Evolutionary conservation across 352 stramenopile genomes (phyloP).

Genomic region (Phytopythium kandeliae): DNA sequence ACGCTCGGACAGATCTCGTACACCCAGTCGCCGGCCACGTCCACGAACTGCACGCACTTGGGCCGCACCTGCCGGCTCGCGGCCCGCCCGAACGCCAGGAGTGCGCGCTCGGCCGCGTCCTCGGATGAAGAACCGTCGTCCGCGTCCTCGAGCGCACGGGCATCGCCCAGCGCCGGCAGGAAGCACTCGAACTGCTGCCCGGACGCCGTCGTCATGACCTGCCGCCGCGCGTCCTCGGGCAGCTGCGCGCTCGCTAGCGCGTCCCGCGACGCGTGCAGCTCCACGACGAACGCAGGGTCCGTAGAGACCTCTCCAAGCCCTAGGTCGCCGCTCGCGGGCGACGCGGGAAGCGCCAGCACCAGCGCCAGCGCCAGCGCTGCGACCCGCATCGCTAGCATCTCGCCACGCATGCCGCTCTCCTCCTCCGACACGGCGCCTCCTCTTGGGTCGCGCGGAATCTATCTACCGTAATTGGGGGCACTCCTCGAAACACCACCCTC

Average conservation of each 20-base stretch:
- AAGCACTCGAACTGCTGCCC: slow-evolving; percentile 74
- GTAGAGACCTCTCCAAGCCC: slow-evolving; percentile 1
- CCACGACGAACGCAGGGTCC: slow-evolving; percentile 61
- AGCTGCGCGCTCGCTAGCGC: slow-evolving; percentile 16
- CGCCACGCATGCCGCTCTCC: neutral
- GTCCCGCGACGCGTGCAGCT: slow-evolving; percentile 48
- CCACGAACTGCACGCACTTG: slow-evolving; percentile 59
- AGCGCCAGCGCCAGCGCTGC: neutral
- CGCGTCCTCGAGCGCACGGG: neutral
- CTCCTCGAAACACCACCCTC: too few species aligned
- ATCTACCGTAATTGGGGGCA: too few species aligned
- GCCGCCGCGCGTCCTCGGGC: slow-evolving; percentile 19
- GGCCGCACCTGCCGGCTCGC: slow-evolving; percentile 50
- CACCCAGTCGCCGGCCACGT: slow-evolving; percentile 39
- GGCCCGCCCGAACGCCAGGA: slow-evolving; percentile 47
- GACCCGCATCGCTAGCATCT: neutral
- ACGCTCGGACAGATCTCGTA: slow-evolving; percentile 64
- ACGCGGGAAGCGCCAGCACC: neutral
- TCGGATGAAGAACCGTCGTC: slow-evolving; percentile 2
- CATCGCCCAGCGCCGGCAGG: slow-evolving; percentile 29
- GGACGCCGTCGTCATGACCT: slow-evolving; percentile 59
- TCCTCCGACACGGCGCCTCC: neutral
- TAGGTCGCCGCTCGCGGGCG: neutral
- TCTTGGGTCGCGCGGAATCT: too few species aligned
- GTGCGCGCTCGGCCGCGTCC: slow-evolving; percentile 7